These are phyloP conservation scores for Citrus australasica DNA, from an alignment of 345 rosid genomes.

Conservation along the genomic window DNA sequence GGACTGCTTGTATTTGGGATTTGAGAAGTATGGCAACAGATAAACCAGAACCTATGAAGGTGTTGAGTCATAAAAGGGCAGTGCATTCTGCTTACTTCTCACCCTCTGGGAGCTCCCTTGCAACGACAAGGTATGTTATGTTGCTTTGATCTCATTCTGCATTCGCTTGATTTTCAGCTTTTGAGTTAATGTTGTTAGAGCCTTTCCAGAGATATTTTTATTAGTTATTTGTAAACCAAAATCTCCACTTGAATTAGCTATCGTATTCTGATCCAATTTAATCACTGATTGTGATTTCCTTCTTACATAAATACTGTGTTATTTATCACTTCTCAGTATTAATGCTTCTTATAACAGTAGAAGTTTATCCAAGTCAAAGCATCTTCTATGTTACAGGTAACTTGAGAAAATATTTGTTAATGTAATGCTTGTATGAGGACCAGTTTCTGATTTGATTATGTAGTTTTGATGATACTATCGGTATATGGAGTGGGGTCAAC, in stretches of 20 bases:
- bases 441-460: constrained; percentile 3
- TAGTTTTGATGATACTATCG: constrained; percentile 57
- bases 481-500: constrained; percentile 52
- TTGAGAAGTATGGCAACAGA: constrained; percentile 46
- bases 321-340: background rate
- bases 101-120: constrained; percentile 69
- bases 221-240: background rate
- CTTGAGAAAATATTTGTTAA: background rate
- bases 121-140: constrained; percentile 63
- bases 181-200: background rate
- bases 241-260: too few relatives aligned
- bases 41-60: constrained; percentile 37
- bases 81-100: constrained; percentile 91
- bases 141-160: background rate
- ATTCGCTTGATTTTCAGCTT: background rate
- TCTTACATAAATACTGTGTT: too few relatives aligned
- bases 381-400: background rate
- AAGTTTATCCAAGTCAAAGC: background rate
- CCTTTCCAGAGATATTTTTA: too few relatives aligned
- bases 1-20: constrained; percentile 85
- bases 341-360: background rate
- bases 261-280: background rate
- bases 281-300: too few relatives aligned
- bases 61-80: constrained; percentile 44
- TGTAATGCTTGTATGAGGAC: background rate